Evolutionary conservation across 805 yeast genomes (phyloP).

Genomic region (Candida sakaeoensis): DNA sequence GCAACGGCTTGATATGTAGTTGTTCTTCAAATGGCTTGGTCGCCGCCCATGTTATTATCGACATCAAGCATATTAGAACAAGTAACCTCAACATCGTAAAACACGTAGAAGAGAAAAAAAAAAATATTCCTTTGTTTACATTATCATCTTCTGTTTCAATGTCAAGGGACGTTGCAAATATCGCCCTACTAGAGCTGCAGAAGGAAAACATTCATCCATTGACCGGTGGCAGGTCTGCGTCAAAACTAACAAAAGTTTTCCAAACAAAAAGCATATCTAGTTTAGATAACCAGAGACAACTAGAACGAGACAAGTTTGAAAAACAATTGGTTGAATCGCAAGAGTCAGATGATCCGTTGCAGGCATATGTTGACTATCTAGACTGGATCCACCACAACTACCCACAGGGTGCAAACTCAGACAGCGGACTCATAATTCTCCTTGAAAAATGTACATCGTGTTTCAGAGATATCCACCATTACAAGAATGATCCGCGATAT

Average conservation of each 20-base stretch:
- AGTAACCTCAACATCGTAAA: background rate
- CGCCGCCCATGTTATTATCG: background rate
- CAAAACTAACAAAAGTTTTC: slow-evolving; percentile 47
- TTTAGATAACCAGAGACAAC: slow-evolving; percentile 19
- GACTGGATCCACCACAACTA: slow-evolving; percentile 63
- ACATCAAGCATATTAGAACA: slow-evolving; percentile 3
- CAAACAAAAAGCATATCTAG: slow-evolving; percentile 8
- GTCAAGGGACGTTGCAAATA: slow-evolving; percentile 9
- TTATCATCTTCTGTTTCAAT: background rate
- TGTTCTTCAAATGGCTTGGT: slow-evolving; percentile 40
- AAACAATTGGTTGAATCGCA: slow-evolving; percentile 44
- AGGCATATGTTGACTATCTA: slow-evolving; percentile 68
- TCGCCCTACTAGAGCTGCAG: slow-evolving; percentile 36
- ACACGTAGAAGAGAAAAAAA: background rate
- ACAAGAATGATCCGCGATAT: slow-evolving; percentile 80
- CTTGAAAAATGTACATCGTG: slow-evolving; percentile 70
- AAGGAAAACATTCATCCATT: slow-evolving; percentile 77
- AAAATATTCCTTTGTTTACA: slow-evolving; percentile 5
- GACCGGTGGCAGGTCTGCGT: slow-evolving; percentile 65
- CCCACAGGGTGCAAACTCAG: slow-evolving; percentile 59
- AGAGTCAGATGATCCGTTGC: slow-evolving; percentile 80
- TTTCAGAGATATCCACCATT: slow-evolving; percentile 61
- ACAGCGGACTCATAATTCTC: slow-evolving; percentile 61
- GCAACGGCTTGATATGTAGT: slow-evolving; percentile 63
- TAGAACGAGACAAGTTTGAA: slow-evolving; percentile 49